Conservation (phyloP, 805 yeast species). For the Kazachstania martiniae region DNA sequence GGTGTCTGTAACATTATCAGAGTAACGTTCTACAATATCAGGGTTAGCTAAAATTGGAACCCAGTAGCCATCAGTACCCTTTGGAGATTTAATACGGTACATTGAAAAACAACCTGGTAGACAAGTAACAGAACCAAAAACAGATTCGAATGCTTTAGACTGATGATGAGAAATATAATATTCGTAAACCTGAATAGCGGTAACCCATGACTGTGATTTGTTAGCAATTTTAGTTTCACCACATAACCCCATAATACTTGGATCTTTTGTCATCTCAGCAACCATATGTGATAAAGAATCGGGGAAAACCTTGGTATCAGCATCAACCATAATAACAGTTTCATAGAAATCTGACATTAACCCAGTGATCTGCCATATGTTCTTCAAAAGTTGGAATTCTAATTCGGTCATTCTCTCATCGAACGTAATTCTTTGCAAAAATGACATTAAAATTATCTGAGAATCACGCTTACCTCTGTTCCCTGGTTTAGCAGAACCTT, state of each 20-base stretch:
- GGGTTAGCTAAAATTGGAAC: constrained; percentile 90
- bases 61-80: constrained; percentile 72
- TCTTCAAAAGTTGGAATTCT: constrained; percentile 65
- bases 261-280: constrained; percentile 82
- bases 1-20: constrained; percentile 75
- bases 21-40: constrained; percentile 83
- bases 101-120: constrained; percentile 91
- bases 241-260: constrained; percentile 82
- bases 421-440: constrained; percentile 75
- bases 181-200: constrained; percentile 88
- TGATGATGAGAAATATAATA: constrained; percentile 91
- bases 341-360: constrained; percentile 77
- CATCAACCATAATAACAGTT: constrained; percentile 83
- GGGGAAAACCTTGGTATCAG: constrained; percentile 82
- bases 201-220: constrained; percentile 76
- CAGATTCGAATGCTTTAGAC: constrained; percentile 90
- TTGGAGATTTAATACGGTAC: constrained; percentile 85
- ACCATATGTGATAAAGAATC: constrained; percentile 84
- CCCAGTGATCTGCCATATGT: constrained; percentile 77
- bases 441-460: constrained; percentile 82
- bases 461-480: constrained; percentile 96
- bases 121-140: constrained; percentile 90
- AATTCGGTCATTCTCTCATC: constrained; percentile 91
- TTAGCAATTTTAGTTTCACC: constrained; percentile 91
- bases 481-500: constrained; percentile 66